Conservation (phyloP, 179 eudicot species). For the Spergularia azorica region DNA sequence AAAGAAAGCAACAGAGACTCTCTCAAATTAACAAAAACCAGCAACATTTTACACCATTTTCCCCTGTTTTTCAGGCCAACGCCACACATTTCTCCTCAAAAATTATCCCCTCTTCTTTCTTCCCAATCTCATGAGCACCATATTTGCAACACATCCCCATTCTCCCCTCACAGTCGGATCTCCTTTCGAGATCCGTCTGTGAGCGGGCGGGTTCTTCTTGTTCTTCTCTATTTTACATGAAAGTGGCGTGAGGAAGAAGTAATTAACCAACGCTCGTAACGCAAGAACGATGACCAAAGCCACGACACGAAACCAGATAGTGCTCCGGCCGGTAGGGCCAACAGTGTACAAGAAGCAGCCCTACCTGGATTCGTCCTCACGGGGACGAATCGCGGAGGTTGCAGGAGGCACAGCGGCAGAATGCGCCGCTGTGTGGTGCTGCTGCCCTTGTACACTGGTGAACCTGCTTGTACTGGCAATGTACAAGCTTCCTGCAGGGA, state of each 20-base stretch:
- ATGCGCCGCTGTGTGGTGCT: constrained; percentile 42
- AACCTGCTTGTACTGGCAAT: constrained; percentile 28
- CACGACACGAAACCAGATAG: constrained; percentile 23
- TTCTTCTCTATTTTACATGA: no score
- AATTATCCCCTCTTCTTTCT: not conserved
- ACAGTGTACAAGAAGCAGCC: constrained; percentile 14
- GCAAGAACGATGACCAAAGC: not conserved
- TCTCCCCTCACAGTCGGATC: constrained; percentile 23
- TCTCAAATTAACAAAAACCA: not conserved
- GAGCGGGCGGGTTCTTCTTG: not conserved
- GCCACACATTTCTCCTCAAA: constrained; percentile 1
- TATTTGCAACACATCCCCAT: not conserved
- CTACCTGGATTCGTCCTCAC: constrained; percentile 15
- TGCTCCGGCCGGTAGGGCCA: constrained; percentile 15
- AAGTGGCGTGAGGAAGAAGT: not conserved
- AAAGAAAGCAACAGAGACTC: not conserved
- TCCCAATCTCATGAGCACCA: not conserved
- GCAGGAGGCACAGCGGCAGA: constrained; percentile 41
- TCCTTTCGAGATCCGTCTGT: constrained; percentile 8
- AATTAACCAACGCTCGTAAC: no score
- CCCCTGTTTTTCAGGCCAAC: not conserved
- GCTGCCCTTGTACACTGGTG: constrained; percentile 34
- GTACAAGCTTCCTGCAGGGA: constrained; percentile 38
- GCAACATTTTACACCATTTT: not conserved
- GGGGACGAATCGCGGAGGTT: constrained; percentile 32